A percentile compares a stretch with the other conserved stretches of the same genome.
phyloP scores from a whole-genome alignment of 345 rosid species.

The Gossypium herbaceum region DNA sequence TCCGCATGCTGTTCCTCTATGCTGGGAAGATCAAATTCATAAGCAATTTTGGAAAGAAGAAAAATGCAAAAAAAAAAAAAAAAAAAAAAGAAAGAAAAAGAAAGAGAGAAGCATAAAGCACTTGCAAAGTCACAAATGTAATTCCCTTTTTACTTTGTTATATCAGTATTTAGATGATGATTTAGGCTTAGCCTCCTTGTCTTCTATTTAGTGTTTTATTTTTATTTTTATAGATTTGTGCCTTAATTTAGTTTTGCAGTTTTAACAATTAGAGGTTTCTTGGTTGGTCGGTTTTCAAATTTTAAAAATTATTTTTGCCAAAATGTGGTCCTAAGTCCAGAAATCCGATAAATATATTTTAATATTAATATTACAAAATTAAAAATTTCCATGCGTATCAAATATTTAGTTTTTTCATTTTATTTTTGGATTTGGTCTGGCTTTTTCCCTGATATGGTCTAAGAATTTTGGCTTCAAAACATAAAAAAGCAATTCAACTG shows the following conservation, averaged over 20 bases:
- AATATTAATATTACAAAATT: too few relatives aligned
- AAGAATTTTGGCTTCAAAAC: too few relatives aligned
- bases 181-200: background rate
- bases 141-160: background rate
- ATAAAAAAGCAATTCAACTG: too few relatives aligned
- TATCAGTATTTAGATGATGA: background rate
- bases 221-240: background rate
- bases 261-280: too few relatives aligned
- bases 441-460: too few relatives aligned
- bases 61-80: background rate
- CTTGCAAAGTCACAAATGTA: background rate
- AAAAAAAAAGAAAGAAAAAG: rapidly evolving
- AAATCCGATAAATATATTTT: too few relatives aligned
- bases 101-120: too few relatives aligned
- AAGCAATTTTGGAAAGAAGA: background rate
- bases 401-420: too few relatives aligned
- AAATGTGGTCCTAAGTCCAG: too few relatives aligned
- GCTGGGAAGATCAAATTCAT: background rate
- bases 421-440: too few relatives aligned
- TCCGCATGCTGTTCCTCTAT: background rate
- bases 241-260: background rate
- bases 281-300: too few relatives aligned
- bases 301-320: rapidly evolving
- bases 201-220: background rate
- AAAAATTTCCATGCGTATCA: too few relatives aligned